A percentile compares a stretch with the other conserved stretches of the same genome.
phyloP scores from a whole-genome alignment of 169 alveolate species.

The Cryptosporidium xiaoi region DNA sequence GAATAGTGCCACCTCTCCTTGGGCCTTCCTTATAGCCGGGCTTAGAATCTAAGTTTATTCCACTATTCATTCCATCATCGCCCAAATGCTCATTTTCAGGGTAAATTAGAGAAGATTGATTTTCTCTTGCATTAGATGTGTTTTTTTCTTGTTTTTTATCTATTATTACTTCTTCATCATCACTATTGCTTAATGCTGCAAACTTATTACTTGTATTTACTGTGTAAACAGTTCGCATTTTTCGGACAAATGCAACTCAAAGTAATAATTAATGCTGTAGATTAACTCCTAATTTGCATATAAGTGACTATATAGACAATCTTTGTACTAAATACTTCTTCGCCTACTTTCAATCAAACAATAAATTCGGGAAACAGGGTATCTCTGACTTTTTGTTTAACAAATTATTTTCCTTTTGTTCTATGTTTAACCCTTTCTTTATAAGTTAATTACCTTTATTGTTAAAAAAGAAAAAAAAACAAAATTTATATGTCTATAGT shows the following conservation, averaged over 20 bases:
- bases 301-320: neutral
- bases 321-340: neutral
- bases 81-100: neutral
- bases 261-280: neutral
- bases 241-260: neutral
- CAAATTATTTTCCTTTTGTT: too few species aligned
- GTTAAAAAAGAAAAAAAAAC: too few species aligned
- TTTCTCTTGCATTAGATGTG: slow-evolving; percentile 1
- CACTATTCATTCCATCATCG: neutral
- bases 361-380: too few species aligned
- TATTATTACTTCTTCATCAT: slow-evolving; percentile 38
- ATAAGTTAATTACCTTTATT: too few species aligned
- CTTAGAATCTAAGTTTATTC: neutral
- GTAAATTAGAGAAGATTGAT: slow-evolving; percentile 44
- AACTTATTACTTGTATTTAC: slow-evolving; percentile 69
- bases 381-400: too few species aligned
- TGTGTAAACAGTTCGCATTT: slow-evolving; percentile 64
- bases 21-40: neutral
- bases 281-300: neutral
- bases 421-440: too few species aligned
- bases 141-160: slow-evolving; percentile 10
- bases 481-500: slow-evolving; percentile 24
- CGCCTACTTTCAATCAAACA: neutral
- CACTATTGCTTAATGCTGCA: slow-evolving; percentile 70
- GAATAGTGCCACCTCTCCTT: slow-evolving; percentile 44